Evolutionary conservation across 2,329 filamentous ascomycete genomes (phyloP), one percentile per base, ranked within the genome.

Genomic region (Ophiostoma tasmaniense): DNA sequence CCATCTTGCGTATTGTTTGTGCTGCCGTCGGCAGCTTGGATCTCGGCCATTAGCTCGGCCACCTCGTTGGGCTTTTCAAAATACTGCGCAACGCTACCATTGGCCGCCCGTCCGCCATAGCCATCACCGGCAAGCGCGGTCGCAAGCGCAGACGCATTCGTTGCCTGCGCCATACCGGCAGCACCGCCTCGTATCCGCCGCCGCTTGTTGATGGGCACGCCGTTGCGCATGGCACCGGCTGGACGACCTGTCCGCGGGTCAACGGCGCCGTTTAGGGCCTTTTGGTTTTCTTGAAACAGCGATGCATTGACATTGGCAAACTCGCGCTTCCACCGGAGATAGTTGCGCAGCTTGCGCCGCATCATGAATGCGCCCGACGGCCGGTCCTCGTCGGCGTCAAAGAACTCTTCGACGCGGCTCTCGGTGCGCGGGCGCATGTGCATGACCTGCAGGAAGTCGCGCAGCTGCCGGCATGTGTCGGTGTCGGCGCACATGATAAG

Each of bases 401-500:
- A 80, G 3, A 82, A 79, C 37, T 80, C 78, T 59, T 82, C 79
- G 14, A 82, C 77, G 62, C 78, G 76, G 52, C 80, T 78, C 67
- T 84, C 81, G 62, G 75, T 76, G 74, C 77, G 84, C 67, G 87
- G 83, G 68, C 85, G 87, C 35, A 93, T 84, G 75, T 96, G 87
- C 92, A 97, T 97, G 7, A 88, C 93, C 76, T 96, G 90, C 25
- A 99, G 81, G 76, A 94, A 98, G 76, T 98, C 94, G 72, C 92
- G 88, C 59, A 99, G 82, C 74, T 99, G 95, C 17, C 90, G 86
- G 75, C 92, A 96, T 10, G 92, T 96, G 69, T 89, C 87, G 69
- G 91, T 88, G 74, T 96, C 94, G 33, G 90, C 89, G 76, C 94
- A 98, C 95, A 99, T 98, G 76, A 99, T 92, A 42, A 99, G 81